Percentiles rank a stretch among this genome's conserved stretches.
phyloP scores from a whole-genome alignment of 1,139 yeast species.

The Lodderomyces margitis region DNA sequence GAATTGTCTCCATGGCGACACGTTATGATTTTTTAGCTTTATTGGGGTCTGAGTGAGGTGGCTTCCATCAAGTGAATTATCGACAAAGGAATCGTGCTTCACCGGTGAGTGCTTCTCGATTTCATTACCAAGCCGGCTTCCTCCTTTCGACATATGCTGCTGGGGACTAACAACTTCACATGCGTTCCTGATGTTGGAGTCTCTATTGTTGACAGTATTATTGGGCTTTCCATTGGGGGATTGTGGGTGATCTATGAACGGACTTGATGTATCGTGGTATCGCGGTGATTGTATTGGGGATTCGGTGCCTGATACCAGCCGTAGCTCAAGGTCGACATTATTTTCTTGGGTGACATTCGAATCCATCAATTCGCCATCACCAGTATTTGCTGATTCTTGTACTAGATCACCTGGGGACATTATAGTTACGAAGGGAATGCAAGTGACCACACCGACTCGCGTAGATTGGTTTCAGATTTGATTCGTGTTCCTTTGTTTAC shows the following conservation, averaged over 20 bases:
- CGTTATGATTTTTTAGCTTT: constrained; percentile 5
- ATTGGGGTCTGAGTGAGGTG: constrained; percentile 2
- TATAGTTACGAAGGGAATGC: no score
- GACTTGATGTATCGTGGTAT: constrained; percentile 22
- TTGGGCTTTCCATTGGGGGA: constrained; percentile 3
- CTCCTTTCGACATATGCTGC: not conserved
- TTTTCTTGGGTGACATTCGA: not conserved
- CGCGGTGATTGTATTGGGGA: not conserved
- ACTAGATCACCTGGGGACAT: not conserved
- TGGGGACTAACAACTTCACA: not conserved
- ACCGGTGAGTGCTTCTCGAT: not conserved
- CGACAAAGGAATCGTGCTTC: not conserved
- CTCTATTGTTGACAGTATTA: not conserved
- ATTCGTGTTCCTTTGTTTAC: not conserved
- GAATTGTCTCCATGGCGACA: constrained; percentile 34
- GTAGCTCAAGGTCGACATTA: not conserved
- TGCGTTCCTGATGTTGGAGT: not conserved
- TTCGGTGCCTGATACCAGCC: not conserved
- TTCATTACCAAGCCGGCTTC: constrained; percentile 9
- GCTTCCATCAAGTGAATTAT: not conserved
- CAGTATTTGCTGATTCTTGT: not conserved
- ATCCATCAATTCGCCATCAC: not conserved
- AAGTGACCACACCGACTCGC: no score
- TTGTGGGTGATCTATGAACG: constrained; percentile 28
- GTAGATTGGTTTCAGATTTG: constrained; percentile 2